Conservation (phyloP, 306 rosid species). For the Hippophae rhamnoides region DNA sequence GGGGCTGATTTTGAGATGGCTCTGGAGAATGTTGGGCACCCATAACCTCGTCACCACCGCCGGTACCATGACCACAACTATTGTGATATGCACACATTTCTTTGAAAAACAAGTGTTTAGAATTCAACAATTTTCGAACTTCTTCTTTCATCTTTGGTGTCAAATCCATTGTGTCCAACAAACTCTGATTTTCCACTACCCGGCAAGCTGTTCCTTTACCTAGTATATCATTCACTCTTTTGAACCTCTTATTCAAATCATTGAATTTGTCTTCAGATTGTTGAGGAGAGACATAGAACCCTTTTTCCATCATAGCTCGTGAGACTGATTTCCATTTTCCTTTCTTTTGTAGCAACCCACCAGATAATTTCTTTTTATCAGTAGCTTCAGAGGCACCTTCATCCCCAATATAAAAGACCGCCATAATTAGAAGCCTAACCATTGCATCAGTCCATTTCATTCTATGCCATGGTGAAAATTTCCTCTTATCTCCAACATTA, state of each 20-base stretch:
- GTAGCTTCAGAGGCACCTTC: conserved; percentile 51
- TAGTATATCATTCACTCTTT: conserved; percentile 88
- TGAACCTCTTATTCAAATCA: conserved; percentile 85
- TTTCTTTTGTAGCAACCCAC: conserved; percentile 76
- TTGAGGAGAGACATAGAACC: conserved; percentile 85
- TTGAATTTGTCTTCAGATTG: conserved; percentile 96
- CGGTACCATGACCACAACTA: conserved; percentile 55
- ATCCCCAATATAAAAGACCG: conserved; percentile 84
- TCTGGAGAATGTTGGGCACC: conserved; percentile 35
- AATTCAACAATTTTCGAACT: conserved; percentile 64
- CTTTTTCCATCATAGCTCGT: conserved; percentile 86
- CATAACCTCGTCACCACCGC: conserved; percentile 1
- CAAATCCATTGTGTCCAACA: conserved; percentile 80
- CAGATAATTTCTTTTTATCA: conserved; percentile 51
- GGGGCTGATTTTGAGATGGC: conserved; percentile 22
- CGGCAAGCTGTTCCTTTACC: conserved; percentile 85
- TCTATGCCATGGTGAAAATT: conserved; percentile 84
- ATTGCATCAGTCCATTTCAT: conserved; percentile 94
- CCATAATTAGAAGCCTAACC: conserved; percentile 79
- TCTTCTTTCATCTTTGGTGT: conserved; percentile 64
- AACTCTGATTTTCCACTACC: conserved; percentile 73
- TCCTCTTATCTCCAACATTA: conserved; percentile 46
- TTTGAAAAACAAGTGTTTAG: conserved; percentile 83
- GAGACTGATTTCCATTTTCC: conserved; percentile 98
- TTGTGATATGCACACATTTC: conserved; percentile 98